A percentile compares a stretch with the other conserved stretches of the same genome.
Conservation (phyloP, 352 stramenopile species). For the Globisporangium perplexum region DNA sequence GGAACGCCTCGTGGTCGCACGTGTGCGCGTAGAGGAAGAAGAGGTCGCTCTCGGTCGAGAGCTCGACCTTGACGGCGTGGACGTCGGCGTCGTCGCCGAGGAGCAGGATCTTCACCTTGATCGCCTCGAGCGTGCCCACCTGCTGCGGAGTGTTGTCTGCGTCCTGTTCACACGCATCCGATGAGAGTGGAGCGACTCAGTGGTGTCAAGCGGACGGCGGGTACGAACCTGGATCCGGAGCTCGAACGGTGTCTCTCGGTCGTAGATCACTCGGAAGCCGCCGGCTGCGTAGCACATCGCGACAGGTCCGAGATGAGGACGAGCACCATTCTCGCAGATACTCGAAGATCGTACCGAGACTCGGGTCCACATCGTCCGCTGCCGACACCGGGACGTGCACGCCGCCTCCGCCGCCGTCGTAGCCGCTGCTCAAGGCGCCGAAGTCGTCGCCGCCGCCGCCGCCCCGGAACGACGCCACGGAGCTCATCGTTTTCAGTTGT, state of each 20-base stretch:
- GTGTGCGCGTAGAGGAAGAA: conserved; percentile 93
- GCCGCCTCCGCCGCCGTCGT: conserved; percentile 13
- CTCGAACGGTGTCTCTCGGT: conserved; percentile 90
- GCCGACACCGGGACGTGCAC: conserved; percentile 38
- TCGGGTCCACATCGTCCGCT: conserved; percentile 74
- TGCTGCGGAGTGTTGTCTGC: conserved; percentile 82
- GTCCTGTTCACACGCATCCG: too few relatives aligned
- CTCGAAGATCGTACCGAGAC: conserved; percentile 57
- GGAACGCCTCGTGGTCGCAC: conserved; percentile 84
- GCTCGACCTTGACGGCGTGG: conserved; percentile 84
- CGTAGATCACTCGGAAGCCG: conserved; percentile 88
- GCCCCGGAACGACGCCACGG: conserved; percentile 27
- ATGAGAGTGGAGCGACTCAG: too few relatives aligned
- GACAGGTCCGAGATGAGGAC: background rate
- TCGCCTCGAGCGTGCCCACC: conserved; percentile 90
- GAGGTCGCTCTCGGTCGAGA: conserved; percentile 90
- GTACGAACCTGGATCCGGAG: conserved; percentile 80
- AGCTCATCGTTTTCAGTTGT: conserved; percentile 41
- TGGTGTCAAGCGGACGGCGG: too few relatives aligned
- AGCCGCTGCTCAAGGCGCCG: background rate
- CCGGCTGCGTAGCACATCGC: conserved; percentile 26
- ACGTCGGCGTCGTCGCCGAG: conserved; percentile 81
- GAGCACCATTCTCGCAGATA: background rate
- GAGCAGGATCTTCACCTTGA: conserved; percentile 94
- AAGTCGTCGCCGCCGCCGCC: conserved; percentile 29